Base-by-base conservation (phyloP, 495 filamentous ascomycete species). In the Penicillium atrosanguineum region DNA sequence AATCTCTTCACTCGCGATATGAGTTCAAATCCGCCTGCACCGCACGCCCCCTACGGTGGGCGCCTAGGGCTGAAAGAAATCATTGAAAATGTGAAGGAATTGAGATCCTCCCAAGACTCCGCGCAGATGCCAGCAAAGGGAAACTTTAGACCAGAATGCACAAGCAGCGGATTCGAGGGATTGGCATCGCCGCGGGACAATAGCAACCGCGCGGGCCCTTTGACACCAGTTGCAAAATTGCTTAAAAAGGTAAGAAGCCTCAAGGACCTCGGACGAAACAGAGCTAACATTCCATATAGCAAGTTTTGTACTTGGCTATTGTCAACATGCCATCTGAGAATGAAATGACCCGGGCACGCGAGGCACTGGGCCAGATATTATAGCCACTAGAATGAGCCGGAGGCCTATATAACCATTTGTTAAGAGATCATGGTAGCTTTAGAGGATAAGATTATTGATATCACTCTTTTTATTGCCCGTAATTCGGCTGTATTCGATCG, bases 261-360 rank as follows among this genome's bases (percentile, higher is more conserved):
- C 8, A 6, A 34, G 3, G 9, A 1, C 37, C 1, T 34, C 23
- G n/a, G 6, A 18, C 23, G 15, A 39, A 38, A 7, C 7, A 3
- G 15, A 40, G 23, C 46, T 59, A 37, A 54, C 16, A 20, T 23
- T 21, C 8, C 1, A n/a, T 28, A 20, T 38, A 80, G 71, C 66
- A 75, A 64, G 73, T 81, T 1, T 45, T 80, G 19, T 82, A 81
- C 61, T 51, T 81, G 41, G 74, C 78, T 63, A 69, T 81, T 55
- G 75, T 79, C 12, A 79, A 81, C 56, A 64, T 80, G 60, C 79
- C 79, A 7, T 66, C 69, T 2, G 67, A 75, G 15, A 72, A 72
- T 23, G 74, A 81, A 52, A 61, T 80, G 57, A 58, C 50, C 16
- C 54, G 56, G 21, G 69, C 67, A 1, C 46, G 59, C 7, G 59